A percentile compares a stretch with the other conserved stretches of the same genome.
Conservation (phyloP, 2,329 filamentous ascomycete species). For the Zalaria sp. region DNA sequence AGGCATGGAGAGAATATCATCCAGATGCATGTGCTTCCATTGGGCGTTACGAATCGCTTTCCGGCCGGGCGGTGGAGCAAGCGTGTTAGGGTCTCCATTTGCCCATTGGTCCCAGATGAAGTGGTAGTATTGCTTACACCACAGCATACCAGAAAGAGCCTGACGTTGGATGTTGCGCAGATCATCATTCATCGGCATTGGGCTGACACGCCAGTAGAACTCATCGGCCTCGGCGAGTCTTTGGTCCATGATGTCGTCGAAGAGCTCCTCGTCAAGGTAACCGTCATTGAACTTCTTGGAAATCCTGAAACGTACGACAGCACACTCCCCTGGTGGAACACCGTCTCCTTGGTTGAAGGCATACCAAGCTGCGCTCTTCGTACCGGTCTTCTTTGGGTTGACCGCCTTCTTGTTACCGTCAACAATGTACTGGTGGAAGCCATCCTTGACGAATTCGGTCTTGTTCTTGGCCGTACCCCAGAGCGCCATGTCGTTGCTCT, state of each 20-base stretch:
- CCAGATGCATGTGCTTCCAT: conserved; percentile 91
- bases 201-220: conserved; percentile 88
- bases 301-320: conserved; percentile 83
- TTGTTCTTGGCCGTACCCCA: conserved; percentile 62
- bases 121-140: conserved; percentile 94
- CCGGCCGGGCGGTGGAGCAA: conserved; percentile 66
- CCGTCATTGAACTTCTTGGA: conserved; percentile 54
- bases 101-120: conserved; percentile 98
- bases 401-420: conserved; percentile 65
- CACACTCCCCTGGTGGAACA: conserved; percentile 80
- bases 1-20: conserved; percentile 93
- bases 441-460: conserved; percentile 82
- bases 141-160: conserved; percentile 93
- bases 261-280: conserved; percentile 82
- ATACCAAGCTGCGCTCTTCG: conserved; percentile 86
- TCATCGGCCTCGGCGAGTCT: conserved; percentile 85
- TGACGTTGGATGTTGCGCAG: conserved; percentile 90
- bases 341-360: conserved; percentile 81
- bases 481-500: conserved; percentile 69
- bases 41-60: conserved; percentile 73
- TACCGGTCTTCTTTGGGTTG: conserved; percentile 68
- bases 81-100: conserved; percentile 79
- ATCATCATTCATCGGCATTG: conserved; percentile 85
- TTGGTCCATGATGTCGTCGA: conserved; percentile 81
- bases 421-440: conserved; percentile 80